phyloP scores from a whole-genome alignment of 192 early-diverging fungal species.

The Helicostylum pulchrum region DNA sequence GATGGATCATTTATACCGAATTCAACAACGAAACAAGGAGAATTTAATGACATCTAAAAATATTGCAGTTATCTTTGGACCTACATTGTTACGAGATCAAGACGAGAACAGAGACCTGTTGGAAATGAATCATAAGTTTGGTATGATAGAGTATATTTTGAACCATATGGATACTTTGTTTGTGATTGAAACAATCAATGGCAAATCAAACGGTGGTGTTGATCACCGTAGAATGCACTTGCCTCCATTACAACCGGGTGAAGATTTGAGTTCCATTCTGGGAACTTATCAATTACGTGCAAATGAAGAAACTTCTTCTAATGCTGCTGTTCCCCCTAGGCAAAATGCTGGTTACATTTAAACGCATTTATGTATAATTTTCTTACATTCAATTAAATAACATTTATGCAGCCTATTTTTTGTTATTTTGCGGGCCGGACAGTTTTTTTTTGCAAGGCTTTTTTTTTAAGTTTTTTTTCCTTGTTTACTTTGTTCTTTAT shows the following conservation, averaged over 20 bases:
- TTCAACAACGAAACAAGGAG: conserved; percentile 55
- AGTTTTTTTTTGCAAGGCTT: no score
- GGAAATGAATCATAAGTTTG: conserved; percentile 71
- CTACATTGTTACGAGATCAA: conserved; percentile 68
- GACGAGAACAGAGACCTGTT: conserved; percentile 59
- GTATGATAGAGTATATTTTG: conserved; percentile 66
- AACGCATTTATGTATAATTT: not conserved
- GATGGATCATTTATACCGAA: conserved; percentile 63
- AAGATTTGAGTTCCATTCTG: not conserved
- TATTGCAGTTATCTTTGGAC: conserved; percentile 90
- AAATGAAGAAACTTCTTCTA: not conserved
- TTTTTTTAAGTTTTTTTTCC: no score
- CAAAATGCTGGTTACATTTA: conserved; percentile 30
- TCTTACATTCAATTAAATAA: no score
- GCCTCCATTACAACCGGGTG: conserved; percentile 7
- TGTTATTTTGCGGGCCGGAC: no score
- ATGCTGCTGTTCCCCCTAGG: conserved; percentile 19
- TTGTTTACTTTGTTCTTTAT: no score
- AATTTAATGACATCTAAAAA: conserved; percentile 94
- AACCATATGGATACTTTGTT: conserved; percentile 44
- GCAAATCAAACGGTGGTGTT: not conserved
- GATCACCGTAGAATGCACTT: conserved; percentile 11
- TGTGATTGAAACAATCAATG: conserved; percentile 12
- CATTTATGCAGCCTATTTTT: no score
- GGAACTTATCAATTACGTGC: conserved; percentile 1